These are phyloP conservation scores for Ceratocystis colombiana DNA, from an alignment of 2,329 filamentous ascomycete species.

Conservation along the genomic window DNA sequence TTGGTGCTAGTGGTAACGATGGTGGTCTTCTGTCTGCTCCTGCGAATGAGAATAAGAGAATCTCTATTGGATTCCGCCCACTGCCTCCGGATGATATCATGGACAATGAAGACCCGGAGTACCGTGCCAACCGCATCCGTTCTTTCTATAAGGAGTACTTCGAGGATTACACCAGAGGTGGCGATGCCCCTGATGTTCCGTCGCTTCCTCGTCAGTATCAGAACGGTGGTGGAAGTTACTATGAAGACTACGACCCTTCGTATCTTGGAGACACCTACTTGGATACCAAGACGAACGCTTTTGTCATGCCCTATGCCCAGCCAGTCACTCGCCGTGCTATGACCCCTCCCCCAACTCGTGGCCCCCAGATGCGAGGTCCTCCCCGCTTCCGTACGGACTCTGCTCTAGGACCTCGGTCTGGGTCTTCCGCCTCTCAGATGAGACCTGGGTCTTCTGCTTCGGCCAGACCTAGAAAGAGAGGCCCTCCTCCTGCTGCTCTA, in stretches of 20 bases:
- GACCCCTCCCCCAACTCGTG: conserved; percentile 69
- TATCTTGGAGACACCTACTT: conserved; percentile 62
- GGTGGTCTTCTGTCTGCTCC: conserved; percentile 44
- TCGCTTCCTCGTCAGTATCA: conserved; percentile 33
- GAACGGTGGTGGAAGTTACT: conserved; percentile 40
- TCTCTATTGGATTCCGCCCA: conserved; percentile 69
- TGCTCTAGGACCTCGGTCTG: conserved; percentile 29
- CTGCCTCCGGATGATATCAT: conserved; percentile 74
- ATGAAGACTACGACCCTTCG: conserved; percentile 64
- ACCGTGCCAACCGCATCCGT: conserved; percentile 88
- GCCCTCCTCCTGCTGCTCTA: conserved; percentile 63
- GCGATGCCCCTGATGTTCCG: conserved; percentile 33
- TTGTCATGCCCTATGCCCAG: conserved; percentile 74
- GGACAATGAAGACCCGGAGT: conserved; percentile 79
- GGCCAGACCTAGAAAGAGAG: conserved; percentile 30
- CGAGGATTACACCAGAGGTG: conserved; percentile 57
- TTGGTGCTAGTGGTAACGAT: conserved; percentile 28
- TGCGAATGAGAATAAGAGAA: conserved; percentile 44
- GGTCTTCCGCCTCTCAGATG: conserved; percentile 32
- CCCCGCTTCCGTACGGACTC: conserved; percentile 31
- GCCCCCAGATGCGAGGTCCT: conserved; percentile 38
- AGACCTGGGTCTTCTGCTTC: conserved; percentile 58
- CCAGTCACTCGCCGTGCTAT: conserved; percentile 82
- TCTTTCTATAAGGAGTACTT: conserved; percentile 99
- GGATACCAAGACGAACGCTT: conserved; percentile 57